phyloP scores from a whole-genome alignment of 2,329 filamentous ascomycete genomes.

The Colletotrichum sublineola region DNA sequence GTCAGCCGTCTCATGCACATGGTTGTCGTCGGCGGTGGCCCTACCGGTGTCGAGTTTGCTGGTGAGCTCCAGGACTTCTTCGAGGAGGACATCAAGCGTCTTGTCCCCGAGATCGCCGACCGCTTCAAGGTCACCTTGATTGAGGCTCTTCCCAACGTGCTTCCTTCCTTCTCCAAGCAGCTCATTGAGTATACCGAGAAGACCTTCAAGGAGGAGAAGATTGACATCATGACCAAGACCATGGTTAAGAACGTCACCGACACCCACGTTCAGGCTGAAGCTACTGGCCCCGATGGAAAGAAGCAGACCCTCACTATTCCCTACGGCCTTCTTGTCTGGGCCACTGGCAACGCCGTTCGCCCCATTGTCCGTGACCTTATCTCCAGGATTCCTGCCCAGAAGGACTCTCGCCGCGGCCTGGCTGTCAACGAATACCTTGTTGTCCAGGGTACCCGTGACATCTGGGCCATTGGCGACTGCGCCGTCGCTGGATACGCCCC shows the following conservation, averaged over 20 bases:
- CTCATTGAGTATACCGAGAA: slow-evolving; percentile 99
- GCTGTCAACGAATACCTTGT: slow-evolving; percentile 99
- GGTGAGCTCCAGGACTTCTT: slow-evolving; percentile 99
- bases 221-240: slow-evolving; percentile 97
- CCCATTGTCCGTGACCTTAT: slow-evolving; percentile 93
- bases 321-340: slow-evolving; percentile 97
- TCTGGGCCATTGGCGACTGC: slow-evolving; percentile 98
- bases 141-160: slow-evolving; percentile 94
- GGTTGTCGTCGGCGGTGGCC: slow-evolving; percentile 94
- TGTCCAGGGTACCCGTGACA: slow-evolving; percentile 95
- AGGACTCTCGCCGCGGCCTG: slow-evolving; percentile 92
- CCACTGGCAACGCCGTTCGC: slow-evolving; percentile 94
- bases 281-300: slow-evolving; percentile 83
- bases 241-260: slow-evolving; percentile 98
- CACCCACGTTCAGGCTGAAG: slow-evolving; percentile 92
- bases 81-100: slow-evolving; percentile 97
- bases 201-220: slow-evolving; percentile 98
- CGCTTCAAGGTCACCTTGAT: slow-evolving; percentile 98
- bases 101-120: slow-evolving; percentile 93
- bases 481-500: slow-evolving; percentile 97
- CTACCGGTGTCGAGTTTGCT: slow-evolving; percentile 97
- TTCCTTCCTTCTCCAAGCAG: slow-evolving; percentile 99
- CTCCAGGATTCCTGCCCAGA: slow-evolving; percentile 91
- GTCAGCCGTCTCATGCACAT: slow-evolving; percentile 96
- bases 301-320: slow-evolving; percentile 87